These are phyloP conservation scores for Talaromyces funiculosus DNA, from an alignment of 2,329 filamentous ascomycete species.

Conservation along the genomic window DNA sequence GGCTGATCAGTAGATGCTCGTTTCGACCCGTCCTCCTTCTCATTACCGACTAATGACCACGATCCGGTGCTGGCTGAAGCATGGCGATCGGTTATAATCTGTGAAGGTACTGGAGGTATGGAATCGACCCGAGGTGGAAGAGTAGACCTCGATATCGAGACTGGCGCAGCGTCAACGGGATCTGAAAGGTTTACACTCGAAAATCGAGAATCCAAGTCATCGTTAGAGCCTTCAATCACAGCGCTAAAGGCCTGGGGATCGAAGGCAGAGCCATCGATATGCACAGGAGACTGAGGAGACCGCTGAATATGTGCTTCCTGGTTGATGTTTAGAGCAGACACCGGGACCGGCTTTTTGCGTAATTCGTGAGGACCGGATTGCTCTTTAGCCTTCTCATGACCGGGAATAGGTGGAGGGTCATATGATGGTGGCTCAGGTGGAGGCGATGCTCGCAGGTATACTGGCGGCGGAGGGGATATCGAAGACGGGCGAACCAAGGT, in stretches of 20 bases:
- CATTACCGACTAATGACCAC: constrained; percentile 29
- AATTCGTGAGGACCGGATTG: constrained; percentile 18
- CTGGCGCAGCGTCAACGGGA: constrained; percentile 16
- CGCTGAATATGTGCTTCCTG: constrained; percentile 24
- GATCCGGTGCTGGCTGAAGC: constrained; percentile 31
- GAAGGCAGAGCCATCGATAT: constrained; percentile 25
- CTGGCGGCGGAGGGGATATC: constrained; percentile 39
- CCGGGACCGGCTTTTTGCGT: constrained; percentile 23
- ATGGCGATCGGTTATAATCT: constrained; percentile 22
- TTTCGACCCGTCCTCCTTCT: constrained; percentile 21
- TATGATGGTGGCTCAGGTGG: constrained; percentile 20
- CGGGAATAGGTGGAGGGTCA: constrained; percentile 14
- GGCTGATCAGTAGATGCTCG: constrained; percentile 23
- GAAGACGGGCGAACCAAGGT: constrained; percentile 22
- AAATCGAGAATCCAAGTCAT: constrained; percentile 22
- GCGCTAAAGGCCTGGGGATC: constrained; percentile 25
- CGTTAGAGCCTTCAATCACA: constrained; percentile 23
- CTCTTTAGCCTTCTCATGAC: background rate
- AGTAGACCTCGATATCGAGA: background rate
- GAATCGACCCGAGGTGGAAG: constrained; percentile 26
- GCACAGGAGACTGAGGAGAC: constrained; percentile 30
- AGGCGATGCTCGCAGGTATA: constrained; percentile 37
- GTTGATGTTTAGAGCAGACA: constrained; percentile 18
- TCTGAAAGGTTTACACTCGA: constrained; percentile 24
- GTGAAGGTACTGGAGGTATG: background rate